Base-by-base conservation (phyloP, 2,329 filamentous ascomycete species). In the Tolypocladium paradoxum region DNA sequence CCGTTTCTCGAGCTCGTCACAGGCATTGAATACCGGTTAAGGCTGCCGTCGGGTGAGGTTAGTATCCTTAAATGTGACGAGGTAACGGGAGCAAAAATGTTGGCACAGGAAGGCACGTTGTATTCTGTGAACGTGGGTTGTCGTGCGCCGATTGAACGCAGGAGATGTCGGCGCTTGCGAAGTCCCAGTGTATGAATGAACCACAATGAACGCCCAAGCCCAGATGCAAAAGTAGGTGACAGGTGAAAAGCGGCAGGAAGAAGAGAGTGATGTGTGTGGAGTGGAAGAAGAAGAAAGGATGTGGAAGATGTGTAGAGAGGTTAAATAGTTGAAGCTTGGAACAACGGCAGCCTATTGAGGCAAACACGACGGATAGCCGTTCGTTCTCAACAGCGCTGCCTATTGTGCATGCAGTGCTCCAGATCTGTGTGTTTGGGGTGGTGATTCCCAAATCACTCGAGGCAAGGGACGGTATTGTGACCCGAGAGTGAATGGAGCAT, bases 11-110 rank as follows among this genome's bases (percentile, higher is more conserved):
- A 82, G 55, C 80, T 79, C 48, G 87, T 89, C 50, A 92, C 87
- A 34, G 92, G 92, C 87, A 96, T 91, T 5, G 92, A 96, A 70
- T 95, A 95, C 58, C 92, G 87, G 68, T 96, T 95, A 56, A 85
- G 77, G 60, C 89, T 95, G 61, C 61, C 57, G 56, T 62, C 55
- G 57, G 37, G 40, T 51, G 35, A 59, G 29, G 54, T 66, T 43
- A 66, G 63, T 52, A 53, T 31, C 48, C 38, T 45, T 48, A 45
- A 52, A 47, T 14, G 34, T 18, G n/a, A 53, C 6, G 29, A 48
- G 38, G 48, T 47, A 48, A 53, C 16, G 33, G 36, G 6, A 48
- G 24, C 14, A 40, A 22, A 8, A 16, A 31, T 8, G 4, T 20
- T 12, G 35, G 4, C 22, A 35, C 48, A 38, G 20, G 18, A 20